A percentile compares a stretch with the other conserved stretches of the same genome.
These are phyloP conservation scores for Fusarium protoensiforme DNA, from an alignment of 2,329 filamentous ascomycete species.

Conservation along the genomic window DNA sequence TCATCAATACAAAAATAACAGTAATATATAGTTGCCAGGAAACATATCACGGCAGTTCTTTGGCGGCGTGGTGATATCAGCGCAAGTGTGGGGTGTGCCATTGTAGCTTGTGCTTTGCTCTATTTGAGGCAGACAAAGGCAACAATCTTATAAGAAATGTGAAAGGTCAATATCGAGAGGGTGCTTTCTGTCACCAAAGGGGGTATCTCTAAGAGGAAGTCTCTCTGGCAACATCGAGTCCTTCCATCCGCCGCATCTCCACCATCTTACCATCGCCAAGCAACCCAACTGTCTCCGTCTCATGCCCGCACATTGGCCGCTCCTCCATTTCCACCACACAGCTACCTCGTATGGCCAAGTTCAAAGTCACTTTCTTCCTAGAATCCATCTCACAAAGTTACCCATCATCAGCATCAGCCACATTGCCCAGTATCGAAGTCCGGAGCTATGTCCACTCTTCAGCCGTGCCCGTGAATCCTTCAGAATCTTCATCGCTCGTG, in stretches of 20 bases:
- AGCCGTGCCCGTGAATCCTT: slow-evolving; percentile 38
- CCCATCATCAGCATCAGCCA: slow-evolving; percentile 30
- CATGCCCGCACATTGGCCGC: neutral
- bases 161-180: neutral
- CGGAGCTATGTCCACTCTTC: slow-evolving; percentile 39
- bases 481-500: slow-evolving; percentile 45
- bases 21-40: neutral
- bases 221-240: neutral
- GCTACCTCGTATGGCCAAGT: neutral
- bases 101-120: neutral
- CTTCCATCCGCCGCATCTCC: neutral
- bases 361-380: slow-evolving; percentile 14
- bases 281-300: neutral
- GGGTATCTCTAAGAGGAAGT: neutral
- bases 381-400: slow-evolving; percentile 33
- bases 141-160: neutral
- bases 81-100: neutral
- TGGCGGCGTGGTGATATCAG: too few species aligned
- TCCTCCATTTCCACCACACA: neutral
- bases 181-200: neutral
- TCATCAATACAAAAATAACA: neutral
- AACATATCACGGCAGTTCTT: neutral
- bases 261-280: neutral
- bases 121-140: neutral
- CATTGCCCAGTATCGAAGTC: slow-evolving; percentile 37